Evolutionary conservation across 345 rosid genomes (phyloP), one percentile per base, ranked within the genome.

Genomic region (Citrus inodora): DNA sequence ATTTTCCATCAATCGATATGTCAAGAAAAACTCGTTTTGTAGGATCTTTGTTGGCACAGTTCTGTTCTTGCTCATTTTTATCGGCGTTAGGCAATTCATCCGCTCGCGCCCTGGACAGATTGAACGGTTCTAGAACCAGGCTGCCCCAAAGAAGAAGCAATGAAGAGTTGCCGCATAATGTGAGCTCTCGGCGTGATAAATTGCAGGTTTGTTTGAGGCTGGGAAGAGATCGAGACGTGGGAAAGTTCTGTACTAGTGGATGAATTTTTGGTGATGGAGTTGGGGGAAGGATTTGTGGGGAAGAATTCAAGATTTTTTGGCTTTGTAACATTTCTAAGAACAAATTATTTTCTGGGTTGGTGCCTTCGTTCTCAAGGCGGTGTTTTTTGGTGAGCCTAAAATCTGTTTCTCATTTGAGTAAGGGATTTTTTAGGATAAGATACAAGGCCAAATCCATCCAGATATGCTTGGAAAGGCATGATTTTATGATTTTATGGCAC

Each of bases 21-120:
- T 95, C 99, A 1, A 95, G 82, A 80, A 90, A 95, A 55, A 91
- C 99, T 81, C 77, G 83, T 84, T 86, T 85, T 1, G 88, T 85
- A 0, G 87, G 75, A 76, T 79, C 77, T 82, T 81, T 81, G 53
- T 82, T 58, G 66, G 24, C 32, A 83, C 95, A 92, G 28, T 59
- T 74, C 70, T 70, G 79, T n/a, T 76, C 71, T 53, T 65, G 83
- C 7, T 73, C 81, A 59, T 25, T 70, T 56, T 63, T 27, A 1
- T 17, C 64, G 75, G 74, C n/a, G 27, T 61, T 81, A 38, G 67
- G 48, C 9, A 62, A 48, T 74, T 87, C 85, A 66, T 89, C 89
- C 11, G 90, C 94, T 74, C 37, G 70, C 35, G 86, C 87, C 75
- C 81, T 86, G 27, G 87, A 86, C 17, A 72, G 38, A 58, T 77